Conservation (phyloP, 257 asterid species). For the Lantana camara region DNA sequence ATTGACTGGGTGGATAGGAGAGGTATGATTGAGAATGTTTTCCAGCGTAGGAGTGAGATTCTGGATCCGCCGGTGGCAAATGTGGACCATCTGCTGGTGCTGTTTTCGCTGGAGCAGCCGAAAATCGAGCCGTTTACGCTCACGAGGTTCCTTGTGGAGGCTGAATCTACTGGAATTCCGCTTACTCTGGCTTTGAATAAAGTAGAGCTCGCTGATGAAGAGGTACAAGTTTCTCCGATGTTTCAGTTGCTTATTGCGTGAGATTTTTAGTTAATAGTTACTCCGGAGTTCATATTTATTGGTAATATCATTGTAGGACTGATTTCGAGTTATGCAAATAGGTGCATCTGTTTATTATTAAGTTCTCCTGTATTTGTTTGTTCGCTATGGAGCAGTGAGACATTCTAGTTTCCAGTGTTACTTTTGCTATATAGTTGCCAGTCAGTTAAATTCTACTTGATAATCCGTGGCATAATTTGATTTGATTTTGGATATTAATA, state of each 20-base stretch:
- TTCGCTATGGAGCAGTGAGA: neutral
- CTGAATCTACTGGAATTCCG: conserved; percentile 90
- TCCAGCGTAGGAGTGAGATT: conserved; percentile 68
- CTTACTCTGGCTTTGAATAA: conserved; percentile 82
- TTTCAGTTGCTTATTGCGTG: conserved; percentile 7
- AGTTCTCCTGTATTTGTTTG: neutral
- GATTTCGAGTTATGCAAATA: conserved; percentile 5
- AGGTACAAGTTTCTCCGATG: conserved; percentile 40
- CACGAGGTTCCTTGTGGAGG: conserved; percentile 94
- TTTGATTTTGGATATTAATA: too few species aligned
- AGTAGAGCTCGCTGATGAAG: conserved; percentile 69
- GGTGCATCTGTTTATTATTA: neutral
- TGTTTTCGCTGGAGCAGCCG: conserved; percentile 87
- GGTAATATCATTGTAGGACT: too few species aligned
- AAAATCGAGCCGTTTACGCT: conserved; percentile 68
- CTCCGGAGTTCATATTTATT: neutral
- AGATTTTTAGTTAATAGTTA: conserved; percentile 5
- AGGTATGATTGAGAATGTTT: conserved; percentile 93
- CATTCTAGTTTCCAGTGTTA: neutral
- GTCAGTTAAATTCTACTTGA: neutral
- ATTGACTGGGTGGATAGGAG: conserved; percentile 89
- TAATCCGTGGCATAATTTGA: too few species aligned
- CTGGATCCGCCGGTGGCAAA: conserved; percentile 93
- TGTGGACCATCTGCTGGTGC: conserved; percentile 81
- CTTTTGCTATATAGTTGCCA: neutral